These are phyloP conservation scores for Plasmopara viticola DNA, from an alignment of 352 stramenopile genomes.

Conservation along the genomic window DNA sequence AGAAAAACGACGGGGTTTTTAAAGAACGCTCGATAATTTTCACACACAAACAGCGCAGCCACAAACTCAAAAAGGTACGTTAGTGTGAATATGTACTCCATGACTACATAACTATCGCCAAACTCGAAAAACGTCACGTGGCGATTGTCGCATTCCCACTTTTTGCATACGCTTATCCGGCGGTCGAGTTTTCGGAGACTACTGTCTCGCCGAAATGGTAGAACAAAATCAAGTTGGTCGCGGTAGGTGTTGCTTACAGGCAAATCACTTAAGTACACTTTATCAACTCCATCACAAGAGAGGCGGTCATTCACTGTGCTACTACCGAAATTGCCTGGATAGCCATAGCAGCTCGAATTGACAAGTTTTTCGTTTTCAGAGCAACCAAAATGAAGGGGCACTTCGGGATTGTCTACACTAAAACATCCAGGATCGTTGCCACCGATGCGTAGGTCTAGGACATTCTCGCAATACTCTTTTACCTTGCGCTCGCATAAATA, in stretches of 20 bases:
- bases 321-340: constrained; percentile 47
- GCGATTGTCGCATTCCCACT: constrained; percentile 68
- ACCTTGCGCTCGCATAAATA: constrained; percentile 56
- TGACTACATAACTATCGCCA: constrained; percentile 35
- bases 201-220: constrained; percentile 45
- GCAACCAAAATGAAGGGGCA: constrained; percentile 45
- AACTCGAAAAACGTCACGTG: constrained; percentile 74
- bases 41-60: constrained; percentile 30
- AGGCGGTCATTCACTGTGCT: constrained; percentile 26
- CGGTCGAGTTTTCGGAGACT: constrained; percentile 33
- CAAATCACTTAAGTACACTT: constrained; percentile 12
- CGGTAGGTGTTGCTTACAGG: constrained; percentile 9
- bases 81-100: constrained; percentile 68
- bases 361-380: constrained; percentile 28
- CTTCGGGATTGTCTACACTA: constrained; percentile 28
- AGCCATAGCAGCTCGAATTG: constrained; percentile 48
- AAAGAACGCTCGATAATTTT: constrained; percentile 41
- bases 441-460: constrained; percentile 11
- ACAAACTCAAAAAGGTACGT: constrained; percentile 59
- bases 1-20: constrained; percentile 62
- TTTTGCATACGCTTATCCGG: constrained; percentile 53
- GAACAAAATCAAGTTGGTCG: constrained; percentile 30
- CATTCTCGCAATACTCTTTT: constrained; percentile 41
- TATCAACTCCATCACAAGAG: constrained; percentile 33
- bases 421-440: constrained; percentile 60